phyloP scores from a whole-genome alignment of 805 yeast species.

The Teunomyces cretensis region DNA sequence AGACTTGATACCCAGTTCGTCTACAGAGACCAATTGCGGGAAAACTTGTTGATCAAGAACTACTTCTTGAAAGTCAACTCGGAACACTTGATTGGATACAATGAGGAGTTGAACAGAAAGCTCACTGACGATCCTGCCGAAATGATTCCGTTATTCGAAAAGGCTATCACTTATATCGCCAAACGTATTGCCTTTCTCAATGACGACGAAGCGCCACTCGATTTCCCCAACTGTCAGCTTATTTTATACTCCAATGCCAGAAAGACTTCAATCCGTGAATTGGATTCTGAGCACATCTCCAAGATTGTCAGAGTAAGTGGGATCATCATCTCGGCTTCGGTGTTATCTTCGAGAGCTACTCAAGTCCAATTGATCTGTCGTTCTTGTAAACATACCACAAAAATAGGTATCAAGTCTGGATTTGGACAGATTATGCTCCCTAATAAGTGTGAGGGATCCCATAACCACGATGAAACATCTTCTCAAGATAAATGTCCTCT shows the following conservation, averaged over 20 bases:
- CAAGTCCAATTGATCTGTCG: conserved; percentile 82
- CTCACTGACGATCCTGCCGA: conserved; percentile 85
- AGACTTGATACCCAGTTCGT: conserved; percentile 78
- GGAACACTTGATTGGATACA: conserved; percentile 82
- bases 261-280: conserved; percentile 70
- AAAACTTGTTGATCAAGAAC: conserved; percentile 74
- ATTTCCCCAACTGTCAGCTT: conserved; percentile 82
- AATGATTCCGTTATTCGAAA: conserved; percentile 82
- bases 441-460: conserved; percentile 54
- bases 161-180: conserved; percentile 82
- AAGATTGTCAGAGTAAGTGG: conserved; percentile 91
- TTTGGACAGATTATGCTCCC: conserved; percentile 74
- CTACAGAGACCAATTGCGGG: conserved; percentile 88
- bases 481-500: conserved; percentile 71
- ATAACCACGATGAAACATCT: conserved; percentile 40
- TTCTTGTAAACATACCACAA: conserved; percentile 77
- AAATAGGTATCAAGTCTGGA: conserved; percentile 60
- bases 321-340: conserved; percentile 87
- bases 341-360: conserved; percentile 84
- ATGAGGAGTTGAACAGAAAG: conserved; percentile 84
- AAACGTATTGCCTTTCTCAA: conserved; percentile 60
- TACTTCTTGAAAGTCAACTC: conserved; percentile 72
- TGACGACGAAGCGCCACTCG: conserved; percentile 48
- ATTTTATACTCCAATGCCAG: conserved; percentile 72
- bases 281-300: conserved; percentile 85